Conservation (phyloP, 805 yeast genomes). For the Yarrowia sp. region DNA sequence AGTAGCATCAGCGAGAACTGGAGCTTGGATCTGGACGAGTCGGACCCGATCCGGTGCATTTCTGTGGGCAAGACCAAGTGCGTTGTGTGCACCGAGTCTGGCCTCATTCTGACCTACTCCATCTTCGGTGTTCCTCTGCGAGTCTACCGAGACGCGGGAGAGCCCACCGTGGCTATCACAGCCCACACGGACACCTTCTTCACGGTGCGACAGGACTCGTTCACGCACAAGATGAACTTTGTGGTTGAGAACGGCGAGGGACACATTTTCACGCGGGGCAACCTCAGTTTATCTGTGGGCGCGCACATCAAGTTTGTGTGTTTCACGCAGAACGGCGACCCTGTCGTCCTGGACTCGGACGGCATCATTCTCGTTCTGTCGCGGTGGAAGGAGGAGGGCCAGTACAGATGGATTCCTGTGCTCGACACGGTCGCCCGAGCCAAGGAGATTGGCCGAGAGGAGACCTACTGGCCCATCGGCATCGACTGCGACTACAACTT, state of each 20-base stretch:
- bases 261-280: conserved; percentile 9
- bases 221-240: conserved; percentile 18
- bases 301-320: conserved; percentile 49
- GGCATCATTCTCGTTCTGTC: conserved; percentile 67
- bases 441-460: conserved; percentile 52
- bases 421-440: conserved; percentile 53
- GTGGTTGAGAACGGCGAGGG: conserved; percentile 1
- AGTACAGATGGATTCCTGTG: conserved; percentile 85
- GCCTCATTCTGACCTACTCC: conserved; percentile 70
- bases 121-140: conserved; percentile 69
- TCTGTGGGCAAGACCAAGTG: conserved; percentile 62
- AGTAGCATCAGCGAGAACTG: conserved; percentile 61
- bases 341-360: conserved; percentile 78
- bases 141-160: conserved; percentile 55
- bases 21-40: conserved; percentile 43
- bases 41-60: conserved; percentile 64
- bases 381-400: conserved; percentile 73
- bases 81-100: conserved; percentile 70
- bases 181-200: conserved; percentile 58
- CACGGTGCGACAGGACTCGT: conserved; percentile 44
- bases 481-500: conserved; percentile 60
- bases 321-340: conserved; percentile 86
- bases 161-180: conserved; percentile 72
- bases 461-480: conserved; percentile 88
- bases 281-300: conserved; percentile 38